Evolutionary conservation across 208 protist species (phyloP), one percentile per base, ranked within the genome.

Genomic region (Leishmania tarentolae): DNA sequence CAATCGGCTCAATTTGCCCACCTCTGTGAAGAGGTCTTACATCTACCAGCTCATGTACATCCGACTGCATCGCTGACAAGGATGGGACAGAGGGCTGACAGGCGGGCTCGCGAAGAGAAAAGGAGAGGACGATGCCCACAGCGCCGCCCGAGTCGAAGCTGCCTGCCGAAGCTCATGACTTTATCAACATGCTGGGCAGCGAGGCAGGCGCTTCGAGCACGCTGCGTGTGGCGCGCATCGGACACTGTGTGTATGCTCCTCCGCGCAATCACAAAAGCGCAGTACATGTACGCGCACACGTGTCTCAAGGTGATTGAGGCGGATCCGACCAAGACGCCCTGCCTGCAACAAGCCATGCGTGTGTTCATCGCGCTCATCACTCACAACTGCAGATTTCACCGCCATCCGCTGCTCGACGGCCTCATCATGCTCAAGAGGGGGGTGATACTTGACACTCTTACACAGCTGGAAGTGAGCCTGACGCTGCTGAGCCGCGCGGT

Each of bases 301-400:
- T 80, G 81, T 19, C 86, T 97, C 28, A 83, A 88, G 65, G 74
- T 53, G 76, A 91, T 95, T n/a, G 92, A 95, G 85, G 59, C 47
- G 35, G 88, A 93, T 76, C 79, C 93, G 74, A 91, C 89, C 74
- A 92, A 93, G 81, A 82, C n/a, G 1, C 79, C 88, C 1, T 69
- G 89, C 42, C 78, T 93, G 72, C 84, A 90, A 80, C 77, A 82
- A n/a, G 61, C 79, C 61, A 90, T 89, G 17, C 85, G 76, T 57
- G 85, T 82, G 19, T 97, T 98, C 86, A 95, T 95, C 89, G 95
- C 94, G 9, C 83, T 96, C 57, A 95, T 96, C 78, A 92, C 93
- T 5, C 93, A 96, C 81, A 85, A 91, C 76, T 94, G 96, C 83
- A 92, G 94, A 57, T 89, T 92, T 70, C 76, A 73, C 15, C 76